phyloP scores from a whole-genome alignment of 169 alveolate genomes.

The Eimeria sp. region DNA sequence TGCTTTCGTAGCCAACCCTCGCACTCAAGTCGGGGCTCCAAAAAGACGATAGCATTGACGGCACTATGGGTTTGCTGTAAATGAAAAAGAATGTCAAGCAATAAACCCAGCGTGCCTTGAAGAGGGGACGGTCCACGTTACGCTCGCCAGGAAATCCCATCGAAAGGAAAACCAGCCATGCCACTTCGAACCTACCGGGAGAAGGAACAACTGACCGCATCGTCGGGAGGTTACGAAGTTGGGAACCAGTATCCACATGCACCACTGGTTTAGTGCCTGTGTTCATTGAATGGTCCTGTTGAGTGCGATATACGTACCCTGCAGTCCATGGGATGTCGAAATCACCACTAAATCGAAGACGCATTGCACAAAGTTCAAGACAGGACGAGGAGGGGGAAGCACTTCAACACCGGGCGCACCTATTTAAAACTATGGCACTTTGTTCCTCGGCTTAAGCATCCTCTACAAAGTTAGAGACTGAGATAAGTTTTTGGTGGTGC shows the following conservation, averaged over 20 bases:
- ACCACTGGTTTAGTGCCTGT: not conserved
- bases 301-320: not conserved
- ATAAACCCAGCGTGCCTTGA: not conserved
- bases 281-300: not conserved
- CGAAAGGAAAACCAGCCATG: not conserved
- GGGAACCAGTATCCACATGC: not conserved
- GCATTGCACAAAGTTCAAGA: not conserved
- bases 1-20: conserved; percentile 64
- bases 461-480: not conserved
- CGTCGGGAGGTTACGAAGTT: not conserved
- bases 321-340: not conserved
- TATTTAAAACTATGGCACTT: not conserved
- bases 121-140: not conserved
- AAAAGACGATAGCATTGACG: conserved; percentile 24
- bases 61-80: not conserved
- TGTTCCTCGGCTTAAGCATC: not conserved
- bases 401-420: not conserved
- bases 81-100: not conserved
- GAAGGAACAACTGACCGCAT: not conserved
- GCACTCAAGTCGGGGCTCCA: conserved; percentile 38
- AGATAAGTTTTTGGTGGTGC: not conserved
- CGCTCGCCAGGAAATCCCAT: not conserved
- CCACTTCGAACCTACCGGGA: not conserved
- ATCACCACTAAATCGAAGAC: not conserved
- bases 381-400: not conserved